Evolutionary conservation across 768 basidiomycete genomes (phyloP), one percentile per base, ranked within the genome.

Genomic region (Royoungia palumana): DNA sequence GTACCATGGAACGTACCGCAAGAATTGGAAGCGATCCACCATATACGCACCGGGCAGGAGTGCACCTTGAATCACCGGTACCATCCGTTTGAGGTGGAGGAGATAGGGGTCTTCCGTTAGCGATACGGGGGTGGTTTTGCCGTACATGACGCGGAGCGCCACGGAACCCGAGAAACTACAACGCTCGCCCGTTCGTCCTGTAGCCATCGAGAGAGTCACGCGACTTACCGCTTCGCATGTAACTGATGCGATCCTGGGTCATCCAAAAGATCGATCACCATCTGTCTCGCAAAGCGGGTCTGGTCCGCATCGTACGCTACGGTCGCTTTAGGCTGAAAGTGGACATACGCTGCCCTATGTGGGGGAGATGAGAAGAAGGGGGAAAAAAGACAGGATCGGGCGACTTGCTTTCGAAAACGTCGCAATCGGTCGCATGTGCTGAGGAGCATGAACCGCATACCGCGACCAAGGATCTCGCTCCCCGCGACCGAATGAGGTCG

Each of bases 1-100:
- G 55, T 83, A 83, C n/a, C 79, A 80, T 1, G 85, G 83, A n/a
- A 87, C 57, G 52, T 78, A 80, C 17, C 48, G 51, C 21, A 73
- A 55, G 37, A 70, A 42, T 0, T 72, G 73, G 46, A 61, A 66
- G n/a, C 51, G 55, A 44, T 75, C 72, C 11, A 71, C 71, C 12
- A 52, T 48, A 41, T 67, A 68, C 5, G 64, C 55, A 2, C 72
- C 70, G 0, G 68, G 70, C 0, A 60, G 30, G 32, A 74, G 56
- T 2, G 65, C 65, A 2, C 53, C 47, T 16, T 69, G 63, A 1
- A 75, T 50, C 9, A 72, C 52, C 1, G 55, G 53, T 22, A 68
- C 47, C 52, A 64, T 61, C 20, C 56, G 51, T 24, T 69, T 65
- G 11, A 75, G 42, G 22, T 58, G 59, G 10, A 59, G 51, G 13